A percentile compares a stretch with the other conserved stretches of the same genome.
These are phyloP conservation scores for Clathrospora elynae DNA, from an alignment of 2,329 filamentous ascomycete species.

Conservation along the genomic window DNA sequence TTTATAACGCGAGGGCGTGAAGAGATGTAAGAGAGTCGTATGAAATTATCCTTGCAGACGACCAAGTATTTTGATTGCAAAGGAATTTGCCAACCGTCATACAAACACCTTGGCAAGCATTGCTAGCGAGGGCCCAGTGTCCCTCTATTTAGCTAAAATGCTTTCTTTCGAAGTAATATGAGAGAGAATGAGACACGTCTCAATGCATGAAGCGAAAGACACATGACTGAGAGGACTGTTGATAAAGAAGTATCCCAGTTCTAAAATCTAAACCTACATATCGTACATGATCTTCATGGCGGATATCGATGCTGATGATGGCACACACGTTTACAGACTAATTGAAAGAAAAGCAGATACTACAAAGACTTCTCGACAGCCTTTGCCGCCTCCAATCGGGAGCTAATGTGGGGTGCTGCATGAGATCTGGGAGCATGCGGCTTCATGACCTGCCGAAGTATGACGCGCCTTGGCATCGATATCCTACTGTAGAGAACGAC, in stretches of 20 bases:
- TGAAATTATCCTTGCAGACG: no score
- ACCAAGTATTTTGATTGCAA: no score
- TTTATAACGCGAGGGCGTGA: no score
- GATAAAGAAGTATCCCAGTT: background rate
- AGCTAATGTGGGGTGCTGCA: conserved; percentile 26
- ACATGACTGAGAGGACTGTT: background rate
- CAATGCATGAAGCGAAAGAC: background rate
- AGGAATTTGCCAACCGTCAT: no score
- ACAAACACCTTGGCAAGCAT: no score
- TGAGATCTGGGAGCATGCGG: conserved; percentile 21
- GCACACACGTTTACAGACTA: background rate
- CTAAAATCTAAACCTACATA: conserved; percentile 1
- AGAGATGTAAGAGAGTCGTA: no score
- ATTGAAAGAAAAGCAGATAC: no score
- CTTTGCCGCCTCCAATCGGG: conserved; percentile 28
- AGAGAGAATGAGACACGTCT: background rate
- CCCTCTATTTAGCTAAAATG: no score
- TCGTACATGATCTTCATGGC: background rate
- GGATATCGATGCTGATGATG: background rate
- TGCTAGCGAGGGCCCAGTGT: no score
- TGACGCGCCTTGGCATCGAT: conserved; percentile 40
- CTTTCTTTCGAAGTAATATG: no score
- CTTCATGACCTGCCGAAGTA: conserved; percentile 39
- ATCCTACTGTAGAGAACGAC: conserved; percentile 72
- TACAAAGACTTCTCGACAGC: conserved; percentile 23